Percentiles rank a stretch among this genome's conserved stretches.
These are phyloP conservation scores for Paramecium sonneborni DNA, from an alignment of 73 alveolate species.

Conservation along the genomic window DNA sequence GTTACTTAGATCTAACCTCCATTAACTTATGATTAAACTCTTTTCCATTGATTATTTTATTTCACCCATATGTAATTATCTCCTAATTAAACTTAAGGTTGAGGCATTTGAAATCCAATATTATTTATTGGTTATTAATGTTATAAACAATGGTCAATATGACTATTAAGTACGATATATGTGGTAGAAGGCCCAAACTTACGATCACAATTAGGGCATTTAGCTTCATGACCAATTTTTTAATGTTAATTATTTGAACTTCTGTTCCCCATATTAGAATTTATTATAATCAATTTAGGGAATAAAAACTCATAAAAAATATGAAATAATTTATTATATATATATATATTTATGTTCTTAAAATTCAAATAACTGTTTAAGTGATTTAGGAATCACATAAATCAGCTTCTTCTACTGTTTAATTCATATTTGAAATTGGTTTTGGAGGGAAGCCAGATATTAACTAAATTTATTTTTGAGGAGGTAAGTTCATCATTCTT, in stretches of 20 bases:
- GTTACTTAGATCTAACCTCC: slow-evolving; percentile 29
- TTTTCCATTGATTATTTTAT: not conserved
- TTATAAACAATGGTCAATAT: not conserved
- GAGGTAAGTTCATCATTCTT: slow-evolving; percentile 8
- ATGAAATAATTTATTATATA: not conserved
- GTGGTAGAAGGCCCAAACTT: not conserved
- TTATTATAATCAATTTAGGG: not conserved
- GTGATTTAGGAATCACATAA: slow-evolving; percentile 21
- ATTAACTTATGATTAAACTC: not conserved
- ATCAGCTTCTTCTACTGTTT: slow-evolving; percentile 83
- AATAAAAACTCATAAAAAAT: not conserved
- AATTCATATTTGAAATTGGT: slow-evolving; percentile 69
- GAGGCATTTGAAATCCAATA: not conserved
- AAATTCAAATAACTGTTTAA: not conserved
- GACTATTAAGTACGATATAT: not conserved
- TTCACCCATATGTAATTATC: slow-evolving; percentile 44
- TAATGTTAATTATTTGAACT: not conserved
- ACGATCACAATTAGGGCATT: slow-evolving; percentile 3
- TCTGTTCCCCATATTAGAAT: not conserved
- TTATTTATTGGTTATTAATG: not conserved
- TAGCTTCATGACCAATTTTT: not conserved
- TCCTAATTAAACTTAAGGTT: not conserved
- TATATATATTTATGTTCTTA: not conserved
- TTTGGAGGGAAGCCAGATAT: slow-evolving; percentile 87
- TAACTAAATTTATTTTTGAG: slow-evolving; percentile 46